These are phyloP conservation scores for Nyctanthes arbortristis DNA, from an alignment of 257 asterid genomes.

Conservation along the genomic window DNA sequence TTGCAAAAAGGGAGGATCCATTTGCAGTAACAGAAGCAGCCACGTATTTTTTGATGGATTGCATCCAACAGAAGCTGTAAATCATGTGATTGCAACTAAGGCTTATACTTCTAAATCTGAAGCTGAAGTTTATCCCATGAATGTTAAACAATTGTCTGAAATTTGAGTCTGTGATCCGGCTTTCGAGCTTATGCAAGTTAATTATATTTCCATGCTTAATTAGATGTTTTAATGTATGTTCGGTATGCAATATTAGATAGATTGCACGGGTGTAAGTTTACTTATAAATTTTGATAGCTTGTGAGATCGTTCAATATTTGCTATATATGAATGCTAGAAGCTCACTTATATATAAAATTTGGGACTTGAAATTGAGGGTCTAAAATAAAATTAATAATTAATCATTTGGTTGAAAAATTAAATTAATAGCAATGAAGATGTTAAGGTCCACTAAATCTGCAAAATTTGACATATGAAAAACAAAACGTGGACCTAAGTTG, in stretches of 20 bases:
- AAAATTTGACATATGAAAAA: background rate
- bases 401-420: no score
- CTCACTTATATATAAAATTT: no score
- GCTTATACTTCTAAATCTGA: constrained; percentile 43
- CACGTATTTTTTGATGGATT: constrained; percentile 67
- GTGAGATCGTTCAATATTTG: no score
- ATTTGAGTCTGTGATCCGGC: constrained; percentile 15
- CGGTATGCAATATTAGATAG: background rate
- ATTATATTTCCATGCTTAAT: no score
- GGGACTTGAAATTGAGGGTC: background rate
- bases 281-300: no score
- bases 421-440: background rate
- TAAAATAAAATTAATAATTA: no score
- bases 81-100: constrained; percentile 49
- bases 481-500: no score
- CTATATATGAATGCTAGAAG: no score
- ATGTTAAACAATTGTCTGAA: constrained; percentile 43
- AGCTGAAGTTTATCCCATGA: constrained; percentile 62
- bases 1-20: constrained; percentile 59
- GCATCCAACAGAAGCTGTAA: constrained; percentile 79
- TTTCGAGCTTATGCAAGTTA: no score
- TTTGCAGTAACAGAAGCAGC: constrained; percentile 42
- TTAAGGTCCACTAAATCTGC: background rate
- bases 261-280: no score
- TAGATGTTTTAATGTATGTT: background rate